These are phyloP conservation scores for Saccharomyces hybrid DNA, from an alignment of 1,139 yeast species.

Conservation along the genomic window DNA sequence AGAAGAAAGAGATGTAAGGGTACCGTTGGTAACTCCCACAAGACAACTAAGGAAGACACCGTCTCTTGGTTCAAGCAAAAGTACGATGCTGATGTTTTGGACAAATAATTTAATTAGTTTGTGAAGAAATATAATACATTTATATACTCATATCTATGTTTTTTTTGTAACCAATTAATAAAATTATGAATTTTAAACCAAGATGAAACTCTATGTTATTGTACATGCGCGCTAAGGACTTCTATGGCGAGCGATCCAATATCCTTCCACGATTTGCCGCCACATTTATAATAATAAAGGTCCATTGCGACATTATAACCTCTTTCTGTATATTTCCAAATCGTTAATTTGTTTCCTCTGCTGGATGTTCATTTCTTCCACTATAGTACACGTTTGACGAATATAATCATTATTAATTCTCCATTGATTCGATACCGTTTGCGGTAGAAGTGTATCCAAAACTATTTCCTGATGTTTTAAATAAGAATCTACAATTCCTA, in stretches of 20 bases:
- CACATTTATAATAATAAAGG: not conserved
- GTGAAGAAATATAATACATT: conserved; percentile 14
- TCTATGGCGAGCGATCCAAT: not conserved
- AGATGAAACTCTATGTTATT: not conserved
- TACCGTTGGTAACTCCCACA: conserved; percentile 87
- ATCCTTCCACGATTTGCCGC: not conserved
- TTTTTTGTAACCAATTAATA: not conserved
- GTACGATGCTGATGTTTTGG: conserved; percentile 97
- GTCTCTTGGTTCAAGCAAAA: conserved; percentile 99
- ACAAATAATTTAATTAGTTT: conserved; percentile 92
- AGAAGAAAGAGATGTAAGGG: conserved; percentile 97
- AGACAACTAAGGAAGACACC: conserved; percentile 88
- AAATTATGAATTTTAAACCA: not conserved
- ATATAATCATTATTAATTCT: conserved; percentile 21
- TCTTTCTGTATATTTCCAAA: conserved; percentile 11
- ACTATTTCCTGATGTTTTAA: conserved; percentile 23
- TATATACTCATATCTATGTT: not conserved
- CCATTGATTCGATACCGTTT: conserved; percentile 27
- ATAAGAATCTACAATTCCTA: conserved; percentile 18
- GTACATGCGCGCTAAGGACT: not conserved
- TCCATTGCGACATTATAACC: not conserved
- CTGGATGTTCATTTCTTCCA: conserved; percentile 7
- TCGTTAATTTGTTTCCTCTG: conserved; percentile 15
- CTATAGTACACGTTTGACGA: conserved; percentile 5
- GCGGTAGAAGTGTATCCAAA: conserved; percentile 15